Percentiles rank a stretch among this genome's conserved stretches.
phyloP scores from a whole-genome alignment of 2,329 filamentous ascomycete species.

The Ustilaginoidea virens region DNA sequence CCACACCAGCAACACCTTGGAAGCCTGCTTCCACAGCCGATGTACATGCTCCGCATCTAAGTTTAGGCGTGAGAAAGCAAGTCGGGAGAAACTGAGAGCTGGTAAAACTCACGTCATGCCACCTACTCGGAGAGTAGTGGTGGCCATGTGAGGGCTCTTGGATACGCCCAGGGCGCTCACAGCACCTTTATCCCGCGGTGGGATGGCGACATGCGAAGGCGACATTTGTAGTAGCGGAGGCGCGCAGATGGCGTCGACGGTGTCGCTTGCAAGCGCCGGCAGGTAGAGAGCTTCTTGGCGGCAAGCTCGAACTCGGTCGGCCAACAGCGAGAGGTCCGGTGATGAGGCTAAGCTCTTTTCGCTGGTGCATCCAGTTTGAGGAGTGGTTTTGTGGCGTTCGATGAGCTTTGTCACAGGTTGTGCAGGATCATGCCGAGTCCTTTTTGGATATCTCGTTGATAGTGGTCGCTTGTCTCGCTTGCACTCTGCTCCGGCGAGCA shows the following conservation, averaged over 20 bases:
- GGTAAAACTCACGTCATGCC: slow-evolving; percentile 76
- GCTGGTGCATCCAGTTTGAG: neutral
- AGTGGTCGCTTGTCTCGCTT: too few species aligned
- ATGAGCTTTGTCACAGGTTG: slow-evolving; percentile 3
- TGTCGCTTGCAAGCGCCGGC: too few species aligned
- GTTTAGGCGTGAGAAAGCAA: too few species aligned
- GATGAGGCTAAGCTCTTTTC: neutral
- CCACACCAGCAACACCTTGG: slow-evolving; percentile 64
- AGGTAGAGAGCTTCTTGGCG: neutral
- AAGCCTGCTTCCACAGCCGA: slow-evolving; percentile 91
- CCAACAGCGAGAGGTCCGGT: neutral
- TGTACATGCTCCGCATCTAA: slow-evolving; percentile 79
- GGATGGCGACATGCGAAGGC: slow-evolving; percentile 32
- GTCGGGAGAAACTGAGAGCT: too few species aligned
- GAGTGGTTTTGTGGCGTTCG: neutral
- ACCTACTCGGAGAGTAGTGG: slow-evolving; percentile 77
- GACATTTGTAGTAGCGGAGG: slow-evolving; percentile 25
- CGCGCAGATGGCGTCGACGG: neutral
- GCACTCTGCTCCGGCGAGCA: too few species aligned
- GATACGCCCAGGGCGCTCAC: slow-evolving; percentile 9
- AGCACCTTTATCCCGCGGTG: slow-evolving; percentile 20
- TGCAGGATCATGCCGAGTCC: too few species aligned
- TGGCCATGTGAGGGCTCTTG: slow-evolving; percentile 54
- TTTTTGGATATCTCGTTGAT: too few species aligned
- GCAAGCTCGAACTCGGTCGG: neutral